Evolutionary conservation across 768 basidiomycete genomes (phyloP), one percentile per base, ranked within the genome.

Genomic region (Kwoniella bestiolae): DNA sequence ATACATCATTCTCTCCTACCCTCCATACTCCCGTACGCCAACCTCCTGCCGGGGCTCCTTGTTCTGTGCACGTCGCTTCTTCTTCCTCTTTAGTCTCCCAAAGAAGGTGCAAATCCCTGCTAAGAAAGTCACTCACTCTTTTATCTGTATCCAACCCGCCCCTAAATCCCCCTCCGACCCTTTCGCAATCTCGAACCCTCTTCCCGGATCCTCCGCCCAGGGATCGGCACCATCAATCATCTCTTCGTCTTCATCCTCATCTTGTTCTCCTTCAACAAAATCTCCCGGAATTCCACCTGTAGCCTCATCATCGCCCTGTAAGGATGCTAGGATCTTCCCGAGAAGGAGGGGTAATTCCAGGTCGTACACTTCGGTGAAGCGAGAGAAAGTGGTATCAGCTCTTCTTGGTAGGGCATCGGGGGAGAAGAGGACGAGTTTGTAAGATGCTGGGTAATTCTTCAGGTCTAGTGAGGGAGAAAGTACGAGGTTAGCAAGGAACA

Each of bases 231-330:
- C 49, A 8, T 55, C 64, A 4, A 49, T 14, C 41, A 41, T 62
- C 12, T 32, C 35, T 18, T 55, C 35, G 18, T 44, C 60, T 11
- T 55, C 35, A 26, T 64, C 56, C 9, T 56, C 46, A 28, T 46
- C 47, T 5, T 12, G n/a, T 35, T 55, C 64, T 23, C 23, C 34
- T 26, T 50, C 64, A 8, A 53, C 61, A 18, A 46, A 18, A 11
- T 68, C 64, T 3, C 49, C 34, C 1, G 65, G 49, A 4, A 31
- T 31, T 0, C 73, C 68, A 6, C 70, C 73, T 41, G 60, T 63
- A 11, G 68, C 71, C n/a, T 75, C 70, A 38, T 75, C 71, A 34
- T 75, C 73, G 3, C 73, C 73, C 60, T 75, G 73, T 14, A 75
- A 44, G 7, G 70, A 66, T 18, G 47, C 56, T 9, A 75, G 31